Evolutionary conservation across 805 yeast species (phyloP).

Genomic region (Kazachstania taianensis): DNA sequence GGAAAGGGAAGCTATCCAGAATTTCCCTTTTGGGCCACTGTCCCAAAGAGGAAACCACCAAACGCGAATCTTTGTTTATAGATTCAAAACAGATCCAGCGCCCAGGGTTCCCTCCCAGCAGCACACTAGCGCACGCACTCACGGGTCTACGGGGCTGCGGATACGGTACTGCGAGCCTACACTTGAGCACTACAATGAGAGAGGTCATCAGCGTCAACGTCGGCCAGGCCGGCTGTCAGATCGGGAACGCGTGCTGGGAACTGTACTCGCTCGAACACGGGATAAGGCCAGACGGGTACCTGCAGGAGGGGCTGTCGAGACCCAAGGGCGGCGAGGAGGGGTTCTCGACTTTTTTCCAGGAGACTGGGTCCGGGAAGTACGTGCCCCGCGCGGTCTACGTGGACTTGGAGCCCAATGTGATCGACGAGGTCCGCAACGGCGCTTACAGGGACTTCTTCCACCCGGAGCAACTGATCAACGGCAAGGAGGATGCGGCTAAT

Average conservation of each 20-base stretch:
- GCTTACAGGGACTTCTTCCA: slow-evolving; percentile 85
- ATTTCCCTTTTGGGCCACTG: too few relatives aligned
- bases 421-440: slow-evolving; percentile 95
- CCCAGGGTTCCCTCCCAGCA: too few relatives aligned
- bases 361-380: slow-evolving; percentile 91
- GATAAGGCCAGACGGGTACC: slow-evolving; percentile 88
- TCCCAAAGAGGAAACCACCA: too few relatives aligned
- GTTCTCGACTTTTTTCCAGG: slow-evolving; percentile 88
- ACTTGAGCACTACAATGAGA: too few relatives aligned
- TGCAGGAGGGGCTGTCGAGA: slow-evolving; percentile 60
- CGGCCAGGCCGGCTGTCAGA: slow-evolving; percentile 95
- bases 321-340: slow-evolving; percentile 96
- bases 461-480: slow-evolving; percentile 93
- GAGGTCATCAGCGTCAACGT: slow-evolving; percentile 84
- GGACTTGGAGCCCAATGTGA: slow-evolving; percentile 94
- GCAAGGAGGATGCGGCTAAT: slow-evolving; percentile 98
- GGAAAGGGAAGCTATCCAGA: too few relatives aligned
- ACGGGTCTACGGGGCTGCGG: too few relatives aligned
- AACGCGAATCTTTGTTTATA: too few relatives aligned
- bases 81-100: too few relatives aligned
- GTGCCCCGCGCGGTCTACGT: slow-evolving; percentile 97
- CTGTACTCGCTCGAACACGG: slow-evolving; percentile 95
- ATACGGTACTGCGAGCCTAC: too few relatives aligned
- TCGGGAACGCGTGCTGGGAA: slow-evolving; percentile 99
- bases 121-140: too few relatives aligned